Conservation (phyloP, 768 basidiomycete species). For the Termitomyces sp. region DNA sequence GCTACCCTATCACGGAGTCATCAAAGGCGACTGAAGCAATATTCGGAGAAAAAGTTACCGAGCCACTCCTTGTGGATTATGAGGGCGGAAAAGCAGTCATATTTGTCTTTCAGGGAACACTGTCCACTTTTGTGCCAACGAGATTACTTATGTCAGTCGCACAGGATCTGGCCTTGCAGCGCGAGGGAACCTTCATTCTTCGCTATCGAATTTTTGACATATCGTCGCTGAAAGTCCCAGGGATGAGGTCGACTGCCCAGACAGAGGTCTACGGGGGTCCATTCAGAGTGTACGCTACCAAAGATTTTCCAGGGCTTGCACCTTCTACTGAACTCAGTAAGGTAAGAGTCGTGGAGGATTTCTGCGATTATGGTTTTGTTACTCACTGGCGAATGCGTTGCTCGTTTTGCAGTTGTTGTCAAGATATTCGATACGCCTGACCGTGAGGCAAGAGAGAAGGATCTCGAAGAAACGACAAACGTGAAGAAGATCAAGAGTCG, state of each 20-base stretch:
- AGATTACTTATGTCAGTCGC: constrained; percentile 3
- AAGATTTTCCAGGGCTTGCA: constrained; percentile 67
- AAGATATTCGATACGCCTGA: constrained; percentile 36
- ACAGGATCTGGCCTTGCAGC: constrained; percentile 65
- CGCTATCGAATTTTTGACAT: constrained; percentile 73
- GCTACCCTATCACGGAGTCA: constrained; percentile 33
- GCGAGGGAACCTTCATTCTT: constrained; percentile 61
- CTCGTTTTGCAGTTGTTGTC: constrained; percentile 22
- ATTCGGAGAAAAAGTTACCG: constrained; percentile 59
- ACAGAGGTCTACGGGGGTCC: constrained; percentile 64
- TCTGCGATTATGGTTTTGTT: not conserved
- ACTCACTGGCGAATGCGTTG: not conserved
- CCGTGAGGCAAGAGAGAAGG: constrained; percentile 34
- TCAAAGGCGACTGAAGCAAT: constrained; percentile 45
- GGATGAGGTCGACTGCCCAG: constrained; percentile 34
- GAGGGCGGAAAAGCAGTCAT: constrained; percentile 47
- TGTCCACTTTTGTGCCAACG: not conserved
- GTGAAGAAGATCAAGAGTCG: not conserved
- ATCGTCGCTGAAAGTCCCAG: constrained; percentile 30
- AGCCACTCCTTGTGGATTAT: constrained; percentile 49
- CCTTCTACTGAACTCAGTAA: constrained; percentile 69
- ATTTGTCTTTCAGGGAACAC: constrained; percentile 57
- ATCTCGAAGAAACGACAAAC: constrained; percentile 29
- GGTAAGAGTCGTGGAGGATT: constrained; percentile 24
- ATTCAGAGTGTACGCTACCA: constrained; percentile 69